Conservation (phyloP, 2,329 filamentous ascomycete genomes). For the Fonsecaea pugnacius region DNA sequence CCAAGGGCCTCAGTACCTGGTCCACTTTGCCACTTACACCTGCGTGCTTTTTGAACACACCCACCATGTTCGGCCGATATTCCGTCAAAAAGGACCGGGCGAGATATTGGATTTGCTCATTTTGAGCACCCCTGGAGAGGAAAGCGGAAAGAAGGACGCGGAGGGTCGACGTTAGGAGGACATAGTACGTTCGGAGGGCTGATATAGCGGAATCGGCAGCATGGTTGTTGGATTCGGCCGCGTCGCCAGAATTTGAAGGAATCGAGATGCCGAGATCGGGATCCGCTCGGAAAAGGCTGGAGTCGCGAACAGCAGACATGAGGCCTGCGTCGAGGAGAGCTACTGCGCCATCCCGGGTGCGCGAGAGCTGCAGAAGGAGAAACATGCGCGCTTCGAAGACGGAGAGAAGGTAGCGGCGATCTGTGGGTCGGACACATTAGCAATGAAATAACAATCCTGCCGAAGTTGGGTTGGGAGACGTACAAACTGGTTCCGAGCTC, state of each 20-base stretch:
- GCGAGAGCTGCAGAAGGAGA: conserved; percentile 80
- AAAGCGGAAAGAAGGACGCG: conserved; percentile 82
- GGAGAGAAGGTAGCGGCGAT: conserved; percentile 60
- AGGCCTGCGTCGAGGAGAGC: conserved; percentile 88
- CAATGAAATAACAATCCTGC: neutral
- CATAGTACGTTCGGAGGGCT: conserved; percentile 80
- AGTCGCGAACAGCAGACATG: conserved; percentile 78
- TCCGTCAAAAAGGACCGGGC: conserved; percentile 79
- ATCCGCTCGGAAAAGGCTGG: conserved; percentile 84
- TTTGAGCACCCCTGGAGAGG: conserved; percentile 79
- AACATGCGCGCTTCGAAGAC: conserved; percentile 77
- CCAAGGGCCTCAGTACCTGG: conserved; percentile 20
- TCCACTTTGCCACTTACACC: conserved; percentile 65
- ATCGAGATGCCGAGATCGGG: conserved; percentile 79
- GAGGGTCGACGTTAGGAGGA: conserved; percentile 76
- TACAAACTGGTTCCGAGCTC: conserved; percentile 62
- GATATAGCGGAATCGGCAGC: conserved; percentile 54
- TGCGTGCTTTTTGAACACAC: conserved; percentile 86
- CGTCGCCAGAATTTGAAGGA: conserved; percentile 14
- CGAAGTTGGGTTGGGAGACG: conserved; percentile 35
- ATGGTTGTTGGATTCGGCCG: neutral
- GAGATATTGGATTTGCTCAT: conserved; percentile 71
- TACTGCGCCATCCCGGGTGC: conserved; percentile 81
- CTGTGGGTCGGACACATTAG: conserved; percentile 41
- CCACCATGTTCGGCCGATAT: conserved; percentile 81